These are phyloP conservation scores for Eucalyptus sp. DNA, from an alignment of 345 rosid species.

Conservation along the genomic window DNA sequence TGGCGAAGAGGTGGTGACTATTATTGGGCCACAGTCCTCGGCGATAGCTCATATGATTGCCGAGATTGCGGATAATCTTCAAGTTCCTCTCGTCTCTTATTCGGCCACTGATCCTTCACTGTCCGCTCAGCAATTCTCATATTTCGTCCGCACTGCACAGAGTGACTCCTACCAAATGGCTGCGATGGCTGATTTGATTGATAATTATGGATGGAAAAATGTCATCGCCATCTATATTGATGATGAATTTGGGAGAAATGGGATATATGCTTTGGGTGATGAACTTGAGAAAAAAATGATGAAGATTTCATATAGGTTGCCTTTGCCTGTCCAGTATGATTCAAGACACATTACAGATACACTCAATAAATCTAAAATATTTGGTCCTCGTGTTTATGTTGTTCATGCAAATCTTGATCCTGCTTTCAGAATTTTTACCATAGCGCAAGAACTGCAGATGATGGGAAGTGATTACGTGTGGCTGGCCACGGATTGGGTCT, in stretches of 20 bases:
- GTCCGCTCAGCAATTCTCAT: slow-evolving; percentile 77
- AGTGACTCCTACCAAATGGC: slow-evolving; percentile 73
- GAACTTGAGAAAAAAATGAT: slow-evolving; percentile 36
- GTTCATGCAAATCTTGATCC: slow-evolving; percentile 73
- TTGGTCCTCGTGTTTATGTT: slow-evolving; percentile 65
- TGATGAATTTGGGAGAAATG: slow-evolving; percentile 80
- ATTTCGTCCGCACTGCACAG: slow-evolving; percentile 59
- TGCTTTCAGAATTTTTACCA: slow-evolving; percentile 35
- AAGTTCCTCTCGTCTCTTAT: slow-evolving; percentile 68
- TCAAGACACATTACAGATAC: slow-evolving; percentile 17
- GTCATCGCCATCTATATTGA: slow-evolving; percentile 58
- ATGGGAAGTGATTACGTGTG: slow-evolving; percentile 59
- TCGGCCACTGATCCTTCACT: slow-evolving; percentile 91
- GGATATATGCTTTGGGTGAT: slow-evolving; percentile 41
- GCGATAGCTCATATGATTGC: slow-evolving; percentile 66
- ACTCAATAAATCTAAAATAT: slow-evolving; percentile 35
- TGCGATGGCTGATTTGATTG: slow-evolving; percentile 56
- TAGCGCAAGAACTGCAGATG: slow-evolving; percentile 60
- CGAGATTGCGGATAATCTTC: slow-evolving; percentile 45
- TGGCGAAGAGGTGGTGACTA: slow-evolving; percentile 51
- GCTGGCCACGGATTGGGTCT: slow-evolving; percentile 91
- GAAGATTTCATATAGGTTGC: slow-evolving; percentile 41
- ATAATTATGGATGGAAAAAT: slow-evolving; percentile 65
- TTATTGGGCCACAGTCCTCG: slow-evolving; percentile 78
- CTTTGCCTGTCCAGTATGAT: slow-evolving; percentile 28